These are phyloP conservation scores for Fraxinus americana DNA, from an alignment of 257 asterid species.

Conservation along the genomic window DNA sequence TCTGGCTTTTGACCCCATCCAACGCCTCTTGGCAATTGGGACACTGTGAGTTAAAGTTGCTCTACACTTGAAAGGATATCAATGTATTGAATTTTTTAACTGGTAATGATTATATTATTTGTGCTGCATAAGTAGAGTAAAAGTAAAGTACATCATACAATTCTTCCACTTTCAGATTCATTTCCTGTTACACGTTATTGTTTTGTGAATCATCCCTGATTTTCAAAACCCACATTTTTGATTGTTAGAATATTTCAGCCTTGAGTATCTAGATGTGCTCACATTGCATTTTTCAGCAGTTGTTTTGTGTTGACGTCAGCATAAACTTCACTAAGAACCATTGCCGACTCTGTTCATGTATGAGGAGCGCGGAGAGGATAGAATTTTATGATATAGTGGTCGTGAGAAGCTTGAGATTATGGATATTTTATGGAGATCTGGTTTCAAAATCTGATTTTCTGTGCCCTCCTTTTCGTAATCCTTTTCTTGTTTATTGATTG, in stretches of 20 bases:
- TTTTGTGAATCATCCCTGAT: constrained; percentile 12
- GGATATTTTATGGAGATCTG: background rate
- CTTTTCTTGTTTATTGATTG: constrained; percentile 22
- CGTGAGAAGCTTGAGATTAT: constrained; percentile 17
- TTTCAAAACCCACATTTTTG: constrained; percentile 8
- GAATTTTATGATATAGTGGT: constrained; percentile 16
- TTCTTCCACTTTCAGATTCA: constrained; percentile 7
- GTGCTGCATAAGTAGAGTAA: constrained; percentile 2
- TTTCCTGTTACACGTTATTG: background rate
- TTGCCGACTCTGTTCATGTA: constrained; percentile 15
- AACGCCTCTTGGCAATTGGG: constrained; percentile 86
- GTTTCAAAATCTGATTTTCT: constrained; percentile 19
- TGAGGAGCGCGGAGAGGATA: constrained; percentile 9
- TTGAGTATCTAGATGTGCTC: constrained; percentile 16
- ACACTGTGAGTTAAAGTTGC: constrained; percentile 67
- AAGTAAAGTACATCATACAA: constrained; percentile 17
- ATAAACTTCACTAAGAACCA: constrained; percentile 7
- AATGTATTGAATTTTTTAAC: constrained; percentile 13
- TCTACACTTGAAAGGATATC: constrained; percentile 10
- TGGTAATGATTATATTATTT: constrained; percentile 4
- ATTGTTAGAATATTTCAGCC: constrained; percentile 8
- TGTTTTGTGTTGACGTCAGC: background rate
- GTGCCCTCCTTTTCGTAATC: constrained; percentile 12
- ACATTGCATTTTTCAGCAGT: constrained; percentile 11
- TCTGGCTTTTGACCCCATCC: constrained; percentile 82